Base-by-base conservation (phyloP, 768 basidiomycete species). In the Inosperma sp. region DNA sequence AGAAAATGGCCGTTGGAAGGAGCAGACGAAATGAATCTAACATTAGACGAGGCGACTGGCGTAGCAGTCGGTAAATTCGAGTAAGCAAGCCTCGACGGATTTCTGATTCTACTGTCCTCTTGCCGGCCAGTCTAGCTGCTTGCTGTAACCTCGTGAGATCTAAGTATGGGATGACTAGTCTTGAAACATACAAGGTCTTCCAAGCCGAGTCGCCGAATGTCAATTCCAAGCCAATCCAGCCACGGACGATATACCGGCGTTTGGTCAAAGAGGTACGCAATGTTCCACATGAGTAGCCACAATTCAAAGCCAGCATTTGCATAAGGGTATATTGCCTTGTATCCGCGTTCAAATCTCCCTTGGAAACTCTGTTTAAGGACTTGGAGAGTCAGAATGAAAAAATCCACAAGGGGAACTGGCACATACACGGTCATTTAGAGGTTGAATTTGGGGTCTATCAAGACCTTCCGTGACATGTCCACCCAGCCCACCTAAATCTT, bases 161-260 rank as follows among this genome's bases (percentile, higher is more conserved):
- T 22, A 29, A n/a, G 19, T 36, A 47, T 35, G 53, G 37, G 8
- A 45, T n/a, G 14, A 16, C 29, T 5, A 4, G 4, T 40, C 8
- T 14, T 19, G 14, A 21, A 13, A 45, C 84, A 69, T 61, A 92
- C 90, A 55, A 88, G 77, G 64, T 93, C 92, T 45, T 88, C 88
- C 19, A 82, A 69, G 23, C 83, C 80, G 48, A 93, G 73, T 35
- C 96, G 79, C 30, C 89, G 83, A 13, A 97, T 68, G 59, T 91
- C 87, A 6, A 95, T 73, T 5, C 90, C 86, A 36, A 93, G 78
- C 86, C 87, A 88, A 19, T 79, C 73, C 43, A 96, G 70, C 94
- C 94, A 98, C 10, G 95, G 93, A 57, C 94, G 80, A 67, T 95
- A 93, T 62, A 83, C 86, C 5, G 84, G 78, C 14, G 87, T 90